phyloP scores from a whole-genome alignment of 768 basidiomycete species.

The Amanita thiersii region DNA sequence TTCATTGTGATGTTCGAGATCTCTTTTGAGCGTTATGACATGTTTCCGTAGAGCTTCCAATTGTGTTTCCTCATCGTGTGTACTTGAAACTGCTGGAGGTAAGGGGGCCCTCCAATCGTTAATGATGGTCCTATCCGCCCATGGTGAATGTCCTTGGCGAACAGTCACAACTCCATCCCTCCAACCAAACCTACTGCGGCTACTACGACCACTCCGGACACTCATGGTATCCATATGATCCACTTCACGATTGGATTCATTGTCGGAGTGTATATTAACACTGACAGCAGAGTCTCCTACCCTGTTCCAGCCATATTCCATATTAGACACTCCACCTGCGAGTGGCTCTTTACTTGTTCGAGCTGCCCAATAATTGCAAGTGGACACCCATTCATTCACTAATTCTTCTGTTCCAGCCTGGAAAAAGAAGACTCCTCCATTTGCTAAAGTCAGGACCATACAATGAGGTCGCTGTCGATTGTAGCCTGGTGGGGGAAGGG shows the following conservation, averaged over 20 bases:
- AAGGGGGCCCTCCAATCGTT: conserved; percentile 94
- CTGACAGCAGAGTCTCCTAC: conserved; percentile 47
- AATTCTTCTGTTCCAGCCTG: conserved; percentile 98
- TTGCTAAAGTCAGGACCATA: conserved; percentile 86
- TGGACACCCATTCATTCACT: conserved; percentile 98
- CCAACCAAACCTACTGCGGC: conserved; percentile 67
- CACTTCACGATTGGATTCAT: conserved; percentile 37
- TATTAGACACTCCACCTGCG: conserved; percentile 93
- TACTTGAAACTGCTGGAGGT: conserved; percentile 75
- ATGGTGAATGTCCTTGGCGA: conserved; percentile 61
- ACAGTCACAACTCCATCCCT: conserved; percentile 60
- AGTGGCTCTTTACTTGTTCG: conserved; percentile 92
- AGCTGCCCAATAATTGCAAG: conserved; percentile 99
- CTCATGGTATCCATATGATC: conserved; percentile 62
- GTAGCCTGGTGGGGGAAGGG: conserved; percentile 88
- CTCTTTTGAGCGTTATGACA: conserved; percentile 63
- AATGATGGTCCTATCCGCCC: conserved; percentile 68
- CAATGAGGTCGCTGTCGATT: conserved; percentile 86
- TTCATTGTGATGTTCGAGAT: conserved; percentile 78
- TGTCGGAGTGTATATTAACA: conserved; percentile 49
- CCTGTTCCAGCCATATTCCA: conserved; percentile 98
- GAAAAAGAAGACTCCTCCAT: conserved; percentile 93
- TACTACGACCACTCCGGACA: conserved; percentile 68
- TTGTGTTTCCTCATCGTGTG: conserved; percentile 89
- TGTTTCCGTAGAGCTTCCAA: conserved; percentile 85